Evolutionary conservation across 805 yeast genomes (phyloP).

Genomic region (Candida mattraensis): DNA sequence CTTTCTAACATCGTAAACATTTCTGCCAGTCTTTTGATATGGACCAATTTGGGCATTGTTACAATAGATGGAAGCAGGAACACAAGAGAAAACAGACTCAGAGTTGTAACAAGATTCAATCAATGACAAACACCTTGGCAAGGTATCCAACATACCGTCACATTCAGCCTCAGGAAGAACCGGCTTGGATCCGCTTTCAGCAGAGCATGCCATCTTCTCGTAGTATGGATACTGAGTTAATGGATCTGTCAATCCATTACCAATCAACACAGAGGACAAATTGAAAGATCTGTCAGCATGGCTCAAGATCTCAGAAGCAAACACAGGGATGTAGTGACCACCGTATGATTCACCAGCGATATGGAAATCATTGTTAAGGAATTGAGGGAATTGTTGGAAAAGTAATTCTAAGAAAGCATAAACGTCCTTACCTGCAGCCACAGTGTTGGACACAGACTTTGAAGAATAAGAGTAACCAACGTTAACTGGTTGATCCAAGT

Average conservation of each 20-base stretch:
- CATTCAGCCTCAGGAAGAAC: conserved; percentile 73
- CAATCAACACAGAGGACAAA: conserved; percentile 78
- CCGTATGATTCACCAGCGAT: conserved; percentile 86
- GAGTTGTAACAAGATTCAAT: conserved; percentile 65
- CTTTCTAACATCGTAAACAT: conserved; percentile 64
- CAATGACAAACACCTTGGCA: conserved; percentile 64
- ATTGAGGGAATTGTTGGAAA: conserved; percentile 80
- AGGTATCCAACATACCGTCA: conserved; percentile 55
- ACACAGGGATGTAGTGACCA: conserved; percentile 78
- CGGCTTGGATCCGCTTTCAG: conserved; percentile 73
- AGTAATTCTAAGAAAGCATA: conserved; percentile 80
- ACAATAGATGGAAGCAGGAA: conserved; percentile 64
- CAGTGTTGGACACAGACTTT: conserved; percentile 59
- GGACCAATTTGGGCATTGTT: conserved; percentile 62
- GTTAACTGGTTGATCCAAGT: conserved; percentile 90
- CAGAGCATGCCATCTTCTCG: conserved; percentile 93
- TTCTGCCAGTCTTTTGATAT: conserved; percentile 55
- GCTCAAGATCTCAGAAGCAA: conserved; percentile 55
- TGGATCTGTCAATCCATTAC: conserved; percentile 91
- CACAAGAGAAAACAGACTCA: conserved; percentile 57
- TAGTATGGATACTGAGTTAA: conserved; percentile 74
- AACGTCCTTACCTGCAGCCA: conserved; percentile 85
- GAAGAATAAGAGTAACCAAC: conserved; percentile 89
- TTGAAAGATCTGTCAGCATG: conserved; percentile 59
- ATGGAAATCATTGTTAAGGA: conserved; percentile 58